These are phyloP conservation scores for Neonectria punicea DNA, from an alignment of 2,329 filamentous ascomycete species.

Conservation along the genomic window DNA sequence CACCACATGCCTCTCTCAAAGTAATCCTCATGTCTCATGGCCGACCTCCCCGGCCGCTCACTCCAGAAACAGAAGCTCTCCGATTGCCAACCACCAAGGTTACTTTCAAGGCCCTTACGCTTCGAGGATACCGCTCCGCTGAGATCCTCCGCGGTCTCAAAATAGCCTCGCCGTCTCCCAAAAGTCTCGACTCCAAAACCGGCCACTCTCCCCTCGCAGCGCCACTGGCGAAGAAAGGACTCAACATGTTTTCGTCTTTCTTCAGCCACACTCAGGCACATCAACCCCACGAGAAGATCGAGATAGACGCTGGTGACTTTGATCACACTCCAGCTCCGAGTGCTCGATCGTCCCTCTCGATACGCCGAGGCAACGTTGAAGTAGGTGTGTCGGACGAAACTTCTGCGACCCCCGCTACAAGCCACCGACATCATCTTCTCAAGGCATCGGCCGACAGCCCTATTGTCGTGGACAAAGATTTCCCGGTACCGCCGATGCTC, in stretches of 20 bases:
- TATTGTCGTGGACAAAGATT: conserved; percentile 34
- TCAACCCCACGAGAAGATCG: conserved; percentile 26
- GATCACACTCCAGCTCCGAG: conserved; percentile 49
- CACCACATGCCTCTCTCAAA: not conserved
- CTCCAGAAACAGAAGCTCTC: conserved; percentile 11
- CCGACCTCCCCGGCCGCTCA: conserved; percentile 9
- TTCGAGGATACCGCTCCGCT: not conserved
- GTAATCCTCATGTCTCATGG: conserved; percentile 26
- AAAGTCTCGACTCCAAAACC: not conserved
- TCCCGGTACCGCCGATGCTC: conserved; percentile 33
- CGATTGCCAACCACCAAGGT: not conserved
- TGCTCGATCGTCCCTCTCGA: conserved; percentile 41
- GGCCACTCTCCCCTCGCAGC: not conserved
- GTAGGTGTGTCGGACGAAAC: conserved; percentile 5
- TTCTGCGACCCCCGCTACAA: conserved; percentile 16
- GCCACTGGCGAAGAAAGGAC: not conserved
- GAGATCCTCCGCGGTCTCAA: not conserved
- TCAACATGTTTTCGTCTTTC: conserved; percentile 37
- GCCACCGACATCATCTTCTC: conserved; percentile 37
- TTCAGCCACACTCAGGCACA: conserved; percentile 38
- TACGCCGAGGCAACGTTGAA: conserved; percentile 28
- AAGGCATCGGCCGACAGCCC: conserved; percentile 36
- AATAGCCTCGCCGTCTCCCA: not conserved
- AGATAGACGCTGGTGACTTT: conserved; percentile 43
- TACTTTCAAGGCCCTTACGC: not conserved